Conservation (phyloP, 2,329 filamentous ascomycete genomes). For the Alternaria novae-zelandiae region DNA sequence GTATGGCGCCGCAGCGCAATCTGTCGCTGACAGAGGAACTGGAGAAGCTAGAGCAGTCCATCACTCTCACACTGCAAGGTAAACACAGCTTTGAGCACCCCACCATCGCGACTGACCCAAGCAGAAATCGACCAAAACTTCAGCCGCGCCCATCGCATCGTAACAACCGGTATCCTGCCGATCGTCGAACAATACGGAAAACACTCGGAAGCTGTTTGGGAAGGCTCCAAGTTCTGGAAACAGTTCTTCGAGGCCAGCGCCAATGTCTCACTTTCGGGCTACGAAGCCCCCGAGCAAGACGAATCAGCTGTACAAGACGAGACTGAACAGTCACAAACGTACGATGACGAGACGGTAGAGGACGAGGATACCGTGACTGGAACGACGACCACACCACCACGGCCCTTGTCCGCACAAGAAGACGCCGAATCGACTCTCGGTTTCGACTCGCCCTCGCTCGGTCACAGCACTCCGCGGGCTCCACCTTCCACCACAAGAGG, state of each 20-base stretch:
- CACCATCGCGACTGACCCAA: conserved; percentile 32
- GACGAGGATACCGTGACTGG: conserved; percentile 39
- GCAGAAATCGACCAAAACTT: conserved; percentile 98
- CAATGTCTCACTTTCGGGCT: conserved; percentile 94
- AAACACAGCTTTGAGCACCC: conserved; percentile 29
- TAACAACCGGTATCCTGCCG: conserved; percentile 90
- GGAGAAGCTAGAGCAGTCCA: conserved; percentile 94
- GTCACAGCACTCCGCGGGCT: conserved; percentile 66
- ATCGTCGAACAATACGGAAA: conserved; percentile 95
- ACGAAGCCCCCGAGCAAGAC: conserved; percentile 75
- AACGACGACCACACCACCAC: conserved; percentile 54
- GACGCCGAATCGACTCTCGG: conserved; percentile 67
- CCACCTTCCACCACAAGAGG: conserved; percentile 32
- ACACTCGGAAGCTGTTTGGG: conserved; percentile 93
- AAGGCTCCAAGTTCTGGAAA: conserved; percentile 99
- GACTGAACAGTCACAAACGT: conserved; percentile 45
- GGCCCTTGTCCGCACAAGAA: conserved; percentile 41
- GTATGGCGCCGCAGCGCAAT: conserved; percentile 57
- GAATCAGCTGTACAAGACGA: conserved; percentile 61
- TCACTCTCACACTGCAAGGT: conserved; percentile 93
- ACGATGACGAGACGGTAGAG: conserved; percentile 54
- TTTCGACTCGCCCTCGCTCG: conserved; percentile 65
- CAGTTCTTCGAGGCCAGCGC: conserved; percentile 99
- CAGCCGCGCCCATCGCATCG: conserved; percentile 93
- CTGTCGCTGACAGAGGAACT: conserved; percentile 92